These are phyloP conservation scores for Boletus tomentosulus DNA, from an alignment of 768 basidiomycete species.

Conservation along the genomic window DNA sequence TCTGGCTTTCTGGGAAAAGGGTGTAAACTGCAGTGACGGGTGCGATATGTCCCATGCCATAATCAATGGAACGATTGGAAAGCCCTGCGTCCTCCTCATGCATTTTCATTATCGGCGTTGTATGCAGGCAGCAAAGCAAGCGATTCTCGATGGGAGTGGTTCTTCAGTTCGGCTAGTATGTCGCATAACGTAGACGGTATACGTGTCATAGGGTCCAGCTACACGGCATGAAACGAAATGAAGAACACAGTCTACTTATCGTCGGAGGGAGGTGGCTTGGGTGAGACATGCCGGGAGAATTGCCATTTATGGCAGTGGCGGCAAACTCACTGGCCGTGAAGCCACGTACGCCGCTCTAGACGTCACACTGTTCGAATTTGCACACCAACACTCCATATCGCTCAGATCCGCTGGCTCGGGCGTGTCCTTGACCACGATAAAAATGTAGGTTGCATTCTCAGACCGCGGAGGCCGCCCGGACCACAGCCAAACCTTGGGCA, in stretches of 20 bases:
- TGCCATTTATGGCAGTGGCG: not conserved
- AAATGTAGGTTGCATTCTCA: not conserved
- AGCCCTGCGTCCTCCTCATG: conserved; percentile 12
- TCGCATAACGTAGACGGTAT: not conserved
- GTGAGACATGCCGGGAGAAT: not conserved
- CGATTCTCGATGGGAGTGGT: conserved; percentile 5
- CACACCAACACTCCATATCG: too few species aligned
- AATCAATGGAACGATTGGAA: not conserved
- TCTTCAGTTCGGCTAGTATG: conserved; percentile 1
- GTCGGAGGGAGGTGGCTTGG: not conserved
- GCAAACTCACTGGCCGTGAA: too few species aligned
- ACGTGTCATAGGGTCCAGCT: conserved; percentile 16
- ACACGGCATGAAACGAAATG: conserved; percentile 5
- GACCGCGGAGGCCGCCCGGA: not conserved
- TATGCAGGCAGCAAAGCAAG: not conserved
- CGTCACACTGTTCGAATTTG: not conserved
- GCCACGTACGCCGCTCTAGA: not conserved
- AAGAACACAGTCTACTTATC: not conserved
- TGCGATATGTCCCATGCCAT: not conserved
- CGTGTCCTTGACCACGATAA: not conserved
- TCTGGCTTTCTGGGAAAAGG: not conserved
- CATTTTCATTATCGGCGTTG: not conserved
- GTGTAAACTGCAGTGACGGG: not conserved
- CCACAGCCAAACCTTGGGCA: not conserved
- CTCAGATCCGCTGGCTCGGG: too few species aligned